Percentiles rank a stretch among this genome's conserved stretches.
phyloP scores from a whole-genome alignment of 345 rosid species.

The Draba incana region DNA sequence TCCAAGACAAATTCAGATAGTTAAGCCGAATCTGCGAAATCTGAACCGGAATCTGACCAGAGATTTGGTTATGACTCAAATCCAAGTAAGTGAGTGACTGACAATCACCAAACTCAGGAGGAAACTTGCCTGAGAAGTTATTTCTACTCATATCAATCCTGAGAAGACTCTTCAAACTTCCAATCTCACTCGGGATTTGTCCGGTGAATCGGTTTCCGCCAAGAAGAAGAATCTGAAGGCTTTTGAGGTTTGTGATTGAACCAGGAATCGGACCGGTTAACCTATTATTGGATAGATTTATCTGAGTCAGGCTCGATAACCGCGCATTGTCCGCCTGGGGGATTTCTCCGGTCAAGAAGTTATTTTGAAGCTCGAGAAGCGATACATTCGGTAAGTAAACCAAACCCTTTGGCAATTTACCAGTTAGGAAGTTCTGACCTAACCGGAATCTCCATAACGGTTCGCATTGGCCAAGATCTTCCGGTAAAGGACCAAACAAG shows the following conservation, averaged over 20 bases:
- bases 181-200: conserved; percentile 66
- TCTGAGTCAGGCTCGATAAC: conserved; percentile 53
- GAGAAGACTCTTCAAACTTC: conserved; percentile 53
- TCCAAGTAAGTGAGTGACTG: conserved; percentile 54
- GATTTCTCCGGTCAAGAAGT: conserved; percentile 60
- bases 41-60: conserved; percentile 63
- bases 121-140: conserved; percentile 70
- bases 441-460: conserved; percentile 69
- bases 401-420: conserved; percentile 70
- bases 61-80: conserved; percentile 68
- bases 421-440: conserved; percentile 79
- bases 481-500: conserved; percentile 81
- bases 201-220: conserved; percentile 68
- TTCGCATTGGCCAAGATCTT: conserved; percentile 66
- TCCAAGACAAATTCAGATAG: conserved; percentile 86
- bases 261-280: conserved; percentile 70
- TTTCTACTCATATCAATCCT: conserved; percentile 76
- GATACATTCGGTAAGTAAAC: conserved; percentile 66
- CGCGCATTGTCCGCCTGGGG: conserved; percentile 32
- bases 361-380: conserved; percentile 80
- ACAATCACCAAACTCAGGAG: conserved; percentile 67
- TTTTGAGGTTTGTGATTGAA: conserved; percentile 61
- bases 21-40: conserved; percentile 60
- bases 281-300: conserved; percentile 76
- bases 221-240: conserved; percentile 74